Evolutionary conservation across 192 early-diverging fungal species (phyloP).

Genomic region (Ramicandelaber brevisporus): DNA sequence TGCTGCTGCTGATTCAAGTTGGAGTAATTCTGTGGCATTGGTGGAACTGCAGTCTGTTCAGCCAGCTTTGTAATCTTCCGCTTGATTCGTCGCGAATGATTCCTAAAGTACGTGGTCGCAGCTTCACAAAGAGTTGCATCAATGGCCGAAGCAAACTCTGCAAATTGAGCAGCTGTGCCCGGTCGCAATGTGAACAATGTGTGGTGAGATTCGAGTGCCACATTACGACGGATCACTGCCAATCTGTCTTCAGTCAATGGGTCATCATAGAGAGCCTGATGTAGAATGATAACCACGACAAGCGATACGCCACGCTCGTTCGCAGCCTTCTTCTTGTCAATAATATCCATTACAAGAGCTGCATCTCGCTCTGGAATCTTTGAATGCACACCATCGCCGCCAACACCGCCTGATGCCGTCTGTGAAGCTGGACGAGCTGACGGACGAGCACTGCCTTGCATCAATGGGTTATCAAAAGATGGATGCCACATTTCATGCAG

Average conservation of each 20-base stretch:
- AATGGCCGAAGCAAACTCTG: not conserved
- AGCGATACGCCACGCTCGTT: not conserved
- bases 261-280: not conserved
- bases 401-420: constrained; percentile 2
- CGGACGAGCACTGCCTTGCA: constrained; percentile 1
- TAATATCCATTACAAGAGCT: too few species aligned
- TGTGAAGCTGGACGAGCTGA: not conserved
- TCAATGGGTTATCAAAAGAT: constrained; percentile 6
- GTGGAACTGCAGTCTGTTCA: constrained; percentile 9
- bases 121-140: constrained; percentile 25
- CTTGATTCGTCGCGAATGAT: constrained; percentile 41
- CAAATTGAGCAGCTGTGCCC: not conserved
- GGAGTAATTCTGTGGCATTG: constrained; percentile 3
- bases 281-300: not conserved
- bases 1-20: not conserved
- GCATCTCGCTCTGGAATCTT: too few species aligned
- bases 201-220: constrained; percentile 34
- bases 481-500: constrained; percentile 41
- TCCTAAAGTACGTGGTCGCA: constrained; percentile 44
- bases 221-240: constrained; percentile 15
- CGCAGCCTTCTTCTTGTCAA: too few species aligned
- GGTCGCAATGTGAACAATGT: constrained; percentile 8
- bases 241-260: constrained; percentile 11
- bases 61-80: constrained; percentile 40
- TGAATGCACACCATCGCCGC: constrained; percentile 1